Evolutionary conservation across 1,139 yeast species (phyloP), one percentile per base, ranked within the genome.

Genomic region (Candida frijolesensis): DNA sequence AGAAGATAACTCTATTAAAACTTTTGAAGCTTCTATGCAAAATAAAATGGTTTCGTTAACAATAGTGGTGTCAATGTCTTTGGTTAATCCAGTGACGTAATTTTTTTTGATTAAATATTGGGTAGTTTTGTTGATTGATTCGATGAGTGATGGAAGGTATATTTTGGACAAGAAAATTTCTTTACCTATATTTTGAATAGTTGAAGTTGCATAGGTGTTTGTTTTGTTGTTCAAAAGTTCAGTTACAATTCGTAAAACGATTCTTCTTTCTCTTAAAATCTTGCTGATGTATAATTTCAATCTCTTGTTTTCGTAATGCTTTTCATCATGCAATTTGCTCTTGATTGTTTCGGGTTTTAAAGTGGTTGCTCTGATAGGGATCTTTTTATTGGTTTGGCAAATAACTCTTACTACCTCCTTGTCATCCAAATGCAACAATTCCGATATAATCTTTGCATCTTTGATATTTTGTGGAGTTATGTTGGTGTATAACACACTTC

Each of bases 361-460:
- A 35, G 39, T 48, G 11, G 47, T 46, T 11, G 52, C 34, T 33
- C 42, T 51, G 3, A 53, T 52, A 4, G 58, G 57, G 4, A 69
- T 59, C 45, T 76, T 67, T 35, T 64, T 63, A 34, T 68, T 63
- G 0, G 75, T 65, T 55, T 79, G 83, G 25, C 64, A 54, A 7
- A 82, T 69, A 10, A 82, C 67, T 56, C 87, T 66, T 16, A 80
- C 63, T 1, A 75, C 69, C 54, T 84, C 86, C 16, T 60, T 56
- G 14, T 61, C 59, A 53, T 76, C 78, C 11, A 79, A 48, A 12
- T 46, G 43, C 45, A 81, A 63, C 1, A 67, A 19, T 1, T 64
- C 54, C 11, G 76, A 71, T 54, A 78, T 65, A 52, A 62, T 72
- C 49, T 60, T 64, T 56, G 85, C 82, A 65, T 70, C 75, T 11